Percentiles rank a stretch among this genome's conserved stretches.
Conservation (phyloP, 257 asterid species). For the Cordia subcordata region DNA sequence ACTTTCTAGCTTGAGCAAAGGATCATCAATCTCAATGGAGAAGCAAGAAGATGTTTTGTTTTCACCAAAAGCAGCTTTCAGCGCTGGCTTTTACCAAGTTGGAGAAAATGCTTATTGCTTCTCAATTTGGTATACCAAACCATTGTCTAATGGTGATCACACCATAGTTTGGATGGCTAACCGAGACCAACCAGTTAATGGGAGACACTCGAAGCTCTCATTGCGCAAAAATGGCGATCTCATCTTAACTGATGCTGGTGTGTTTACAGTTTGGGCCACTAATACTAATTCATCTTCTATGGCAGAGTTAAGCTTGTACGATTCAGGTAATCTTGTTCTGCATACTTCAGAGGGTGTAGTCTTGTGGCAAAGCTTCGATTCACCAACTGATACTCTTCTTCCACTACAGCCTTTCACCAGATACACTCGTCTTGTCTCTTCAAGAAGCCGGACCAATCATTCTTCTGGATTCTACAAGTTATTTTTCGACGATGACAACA, state of each 20-base stretch:
- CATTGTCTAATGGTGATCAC: background rate
- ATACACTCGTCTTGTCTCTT: slow-evolving; percentile 1
- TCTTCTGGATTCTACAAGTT: slow-evolving; percentile 16
- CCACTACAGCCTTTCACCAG: slow-evolving; percentile 12
- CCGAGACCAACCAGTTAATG: slow-evolving; percentile 19
- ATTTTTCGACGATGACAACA: slow-evolving; percentile 15
- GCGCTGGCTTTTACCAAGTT: too few relatives aligned
- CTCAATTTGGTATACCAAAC: slow-evolving; percentile 8
- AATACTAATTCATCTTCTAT: background rate
- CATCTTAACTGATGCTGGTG: slow-evolving; percentile 17
- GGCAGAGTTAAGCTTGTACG: slow-evolving; percentile 2
- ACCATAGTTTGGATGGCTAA: slow-evolving; percentile 25
- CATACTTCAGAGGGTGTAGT: background rate
- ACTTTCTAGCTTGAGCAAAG: too few relatives aligned
- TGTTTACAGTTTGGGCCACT: slow-evolving; percentile 8
- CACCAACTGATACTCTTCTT: slow-evolving; percentile 17
- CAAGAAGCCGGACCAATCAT: slow-evolving; percentile 7
- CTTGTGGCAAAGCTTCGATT: slow-evolving; percentile 20
- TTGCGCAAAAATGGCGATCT: slow-evolving; percentile 15
- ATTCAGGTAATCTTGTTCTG: slow-evolving; percentile 14
- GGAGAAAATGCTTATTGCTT: too few relatives aligned
- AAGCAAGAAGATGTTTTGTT: too few relatives aligned
- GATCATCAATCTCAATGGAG: too few relatives aligned
- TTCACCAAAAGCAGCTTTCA: too few relatives aligned
- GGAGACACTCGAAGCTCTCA: slow-evolving; percentile 11